phyloP scores from a whole-genome alignment of 176 grass and related monocot species.

The Musa troglodytarum region DNA sequence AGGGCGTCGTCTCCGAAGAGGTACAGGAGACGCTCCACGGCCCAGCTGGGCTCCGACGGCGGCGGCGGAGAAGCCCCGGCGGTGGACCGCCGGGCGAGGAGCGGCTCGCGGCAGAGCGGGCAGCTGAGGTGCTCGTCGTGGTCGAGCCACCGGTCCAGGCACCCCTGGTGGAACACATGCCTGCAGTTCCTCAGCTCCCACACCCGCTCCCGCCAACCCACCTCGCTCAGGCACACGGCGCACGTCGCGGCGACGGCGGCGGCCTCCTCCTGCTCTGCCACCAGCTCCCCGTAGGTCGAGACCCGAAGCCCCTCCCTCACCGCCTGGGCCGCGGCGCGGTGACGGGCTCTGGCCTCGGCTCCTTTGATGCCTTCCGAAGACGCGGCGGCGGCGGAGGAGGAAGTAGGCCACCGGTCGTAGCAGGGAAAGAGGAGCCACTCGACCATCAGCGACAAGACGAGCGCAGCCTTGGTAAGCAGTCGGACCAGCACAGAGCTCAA shows the following conservation, averaged over 20 bases:
- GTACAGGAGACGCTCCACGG: conserved; percentile 21
- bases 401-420: neutral
- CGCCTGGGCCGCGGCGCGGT: conserved; percentile 2
- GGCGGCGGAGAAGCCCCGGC: neutral
- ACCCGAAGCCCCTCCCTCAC: conserved; percentile 1
- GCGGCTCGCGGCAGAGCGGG: conserved; percentile 21
- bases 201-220: conserved; percentile 5
- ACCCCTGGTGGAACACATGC: conserved; percentile 21
- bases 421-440: conserved; percentile 9
- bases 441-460: neutral
- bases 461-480: neutral
- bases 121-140: conserved; percentile 24
- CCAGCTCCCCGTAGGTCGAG: conserved; percentile 15
- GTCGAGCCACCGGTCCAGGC: conserved; percentile 24
- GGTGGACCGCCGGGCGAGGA: neutral
- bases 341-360: neutral
- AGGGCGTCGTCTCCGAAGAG: conserved; percentile 20
- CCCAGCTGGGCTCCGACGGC: conserved; percentile 16
- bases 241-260: neutral
- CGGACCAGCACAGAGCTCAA: conserved; percentile 1
- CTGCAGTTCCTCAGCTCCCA: conserved; percentile 19
- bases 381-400: neutral
- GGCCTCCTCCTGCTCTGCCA: neutral
- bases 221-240: conserved; percentile 20
- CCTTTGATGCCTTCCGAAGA: neutral